phyloP scores from a whole-genome alignment of 106 monocot genomes.

The Agapanthus africanus region DNA sequence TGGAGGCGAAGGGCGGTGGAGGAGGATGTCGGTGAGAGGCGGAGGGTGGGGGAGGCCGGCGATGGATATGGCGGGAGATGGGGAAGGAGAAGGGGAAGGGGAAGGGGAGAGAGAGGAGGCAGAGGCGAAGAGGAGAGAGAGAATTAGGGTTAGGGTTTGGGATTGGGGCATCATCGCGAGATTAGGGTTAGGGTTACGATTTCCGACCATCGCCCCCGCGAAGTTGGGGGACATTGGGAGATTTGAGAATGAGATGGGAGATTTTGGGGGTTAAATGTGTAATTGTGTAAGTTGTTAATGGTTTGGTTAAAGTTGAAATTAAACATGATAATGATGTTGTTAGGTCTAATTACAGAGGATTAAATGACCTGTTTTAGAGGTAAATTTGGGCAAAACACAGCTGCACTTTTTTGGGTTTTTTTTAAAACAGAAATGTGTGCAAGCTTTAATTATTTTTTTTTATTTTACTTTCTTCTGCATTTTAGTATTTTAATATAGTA shows the following conservation, averaged over 20 bases:
- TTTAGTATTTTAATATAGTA: too few relatives aligned
- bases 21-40: background rate
- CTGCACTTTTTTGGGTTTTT: too few relatives aligned
- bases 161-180: background rate
- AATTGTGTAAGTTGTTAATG: background rate
- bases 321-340: too few relatives aligned
- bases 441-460: too few relatives aligned
- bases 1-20: background rate
- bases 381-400: background rate
- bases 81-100: background rate
- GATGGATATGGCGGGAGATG: background rate
- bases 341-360: too few relatives aligned
- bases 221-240: background rate
- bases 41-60: background rate
- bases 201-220: background rate
- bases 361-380: too few relatives aligned
- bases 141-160: slow-evolving; percentile 5
- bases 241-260: too few relatives aligned
- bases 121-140: background rate
- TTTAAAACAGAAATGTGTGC: too few relatives aligned
- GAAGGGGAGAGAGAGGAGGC: background rate
- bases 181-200: background rate
- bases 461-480: too few relatives aligned
- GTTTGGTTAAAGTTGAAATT: too few relatives aligned
- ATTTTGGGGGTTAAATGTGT: background rate